phyloP scores from a whole-genome alignment of 768 basidiomycete genomes.

The Mycena leptocephala region DNA sequence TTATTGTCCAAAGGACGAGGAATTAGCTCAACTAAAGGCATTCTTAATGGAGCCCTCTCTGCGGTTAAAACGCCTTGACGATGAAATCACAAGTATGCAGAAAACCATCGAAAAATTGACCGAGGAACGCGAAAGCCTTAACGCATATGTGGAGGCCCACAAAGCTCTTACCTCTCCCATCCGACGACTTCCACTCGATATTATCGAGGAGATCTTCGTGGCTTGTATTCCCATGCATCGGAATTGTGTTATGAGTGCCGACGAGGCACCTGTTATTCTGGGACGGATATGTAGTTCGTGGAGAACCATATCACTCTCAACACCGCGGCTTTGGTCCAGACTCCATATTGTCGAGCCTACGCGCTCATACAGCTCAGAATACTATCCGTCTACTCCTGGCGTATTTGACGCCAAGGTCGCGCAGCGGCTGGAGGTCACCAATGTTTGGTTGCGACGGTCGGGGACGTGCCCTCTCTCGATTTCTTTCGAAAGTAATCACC shows the following conservation, averaged over 20 bases:
- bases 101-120: background rate
- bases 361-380: background rate
- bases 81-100: background rate
- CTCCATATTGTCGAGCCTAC: conserved; percentile 29
- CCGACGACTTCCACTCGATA: conserved; percentile 17
- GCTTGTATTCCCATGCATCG: conserved; percentile 31
- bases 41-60: background rate
- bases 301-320: conserved; percentile 41
- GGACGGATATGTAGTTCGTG: conserved; percentile 49
- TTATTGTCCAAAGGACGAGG: conserved; percentile 15
- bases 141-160: conserved; percentile 3
- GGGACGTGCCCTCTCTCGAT: conserved; percentile 1
- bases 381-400: background rate
- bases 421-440: background rate
- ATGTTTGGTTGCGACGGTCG: conserved; percentile 4
- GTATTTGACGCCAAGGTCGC: background rate
- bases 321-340: conserved; percentile 46
- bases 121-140: background rate
- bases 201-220: conserved; percentile 24
- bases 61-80: background rate
- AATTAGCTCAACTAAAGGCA: background rate
- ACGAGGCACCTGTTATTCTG: conserved; percentile 44
- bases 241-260: conserved; percentile 34
- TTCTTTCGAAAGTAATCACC: background rate
- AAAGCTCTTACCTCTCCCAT: background rate